Evolutionary conservation across 192 early-diverging fungal species (phyloP).

Genomic region (Dissophora globulifera): DNA sequence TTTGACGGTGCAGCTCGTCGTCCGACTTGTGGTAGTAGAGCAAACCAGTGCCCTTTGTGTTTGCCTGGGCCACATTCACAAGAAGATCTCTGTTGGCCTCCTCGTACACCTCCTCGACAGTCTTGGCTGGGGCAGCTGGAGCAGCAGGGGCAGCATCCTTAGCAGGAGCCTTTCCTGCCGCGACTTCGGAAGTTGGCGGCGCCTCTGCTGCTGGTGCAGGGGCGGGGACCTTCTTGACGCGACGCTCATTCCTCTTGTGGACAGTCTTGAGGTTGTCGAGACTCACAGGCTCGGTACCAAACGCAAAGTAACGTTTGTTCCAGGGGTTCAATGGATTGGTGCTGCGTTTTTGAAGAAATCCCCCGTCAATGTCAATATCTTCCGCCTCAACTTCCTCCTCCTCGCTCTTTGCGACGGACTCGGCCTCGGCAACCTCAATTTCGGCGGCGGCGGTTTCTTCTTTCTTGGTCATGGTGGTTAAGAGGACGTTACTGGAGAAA

Average conservation of each 20-base stretch:
- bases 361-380: slow-evolving; percentile 43
- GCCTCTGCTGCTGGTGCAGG: slow-evolving; percentile 10
- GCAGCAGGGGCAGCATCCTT: slow-evolving; percentile 12
- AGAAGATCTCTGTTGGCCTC: slow-evolving; percentile 40
- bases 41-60: slow-evolving; percentile 49
- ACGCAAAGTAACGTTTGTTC: slow-evolving; percentile 55
- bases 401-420: slow-evolving; percentile 8
- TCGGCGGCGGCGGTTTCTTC: slow-evolving; percentile 17
- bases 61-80: slow-evolving; percentile 51
- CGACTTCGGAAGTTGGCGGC: slow-evolving; percentile 24
- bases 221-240: slow-evolving; percentile 37
- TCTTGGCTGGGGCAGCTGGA: slow-evolving; percentile 12
- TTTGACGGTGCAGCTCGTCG: slow-evolving; percentile 30
- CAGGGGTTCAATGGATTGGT: slow-evolving; percentile 43
- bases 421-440: not conserved
- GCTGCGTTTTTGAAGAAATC: slow-evolving; percentile 51
- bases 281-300: slow-evolving; percentile 44
- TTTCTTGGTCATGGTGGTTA: slow-evolving; percentile 40
- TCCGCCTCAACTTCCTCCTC: slow-evolving; percentile 43
- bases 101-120: slow-evolving; percentile 39
- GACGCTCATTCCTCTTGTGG: slow-evolving; percentile 46
- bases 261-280: slow-evolving; percentile 30
- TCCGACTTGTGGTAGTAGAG: slow-evolving; percentile 55
- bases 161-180: slow-evolving; percentile 26
- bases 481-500: not conserved